A percentile compares a stretch with the other conserved stretches of the same genome.
These are phyloP conservation scores for Teunomyces cretensis DNA, from an alignment of 805 yeast species.

Conservation along the genomic window DNA sequence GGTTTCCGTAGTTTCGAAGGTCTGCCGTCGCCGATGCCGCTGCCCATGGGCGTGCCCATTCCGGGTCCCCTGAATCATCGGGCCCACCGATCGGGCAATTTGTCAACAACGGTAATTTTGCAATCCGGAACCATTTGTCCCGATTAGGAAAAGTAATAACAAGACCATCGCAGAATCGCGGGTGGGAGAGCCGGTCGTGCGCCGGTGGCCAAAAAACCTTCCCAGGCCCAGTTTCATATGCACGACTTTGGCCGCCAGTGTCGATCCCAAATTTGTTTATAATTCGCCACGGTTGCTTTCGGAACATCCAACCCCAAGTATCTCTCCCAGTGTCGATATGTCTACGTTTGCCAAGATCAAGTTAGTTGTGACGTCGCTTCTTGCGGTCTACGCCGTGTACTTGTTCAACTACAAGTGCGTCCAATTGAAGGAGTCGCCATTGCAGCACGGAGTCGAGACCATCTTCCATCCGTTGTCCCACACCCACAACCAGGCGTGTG, in stretches of 20 bases:
- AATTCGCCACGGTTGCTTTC: neutral
- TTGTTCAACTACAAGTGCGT: constrained; percentile 42
- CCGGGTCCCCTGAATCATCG: too few species aligned
- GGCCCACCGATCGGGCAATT: constrained; percentile 1
- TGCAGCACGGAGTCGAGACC: constrained; percentile 28
- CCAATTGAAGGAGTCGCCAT: constrained; percentile 25
- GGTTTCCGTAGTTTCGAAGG: too few species aligned
- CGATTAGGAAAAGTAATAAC: constrained; percentile 2
- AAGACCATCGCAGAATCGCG: too few species aligned
- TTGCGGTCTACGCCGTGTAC: constrained; percentile 35
- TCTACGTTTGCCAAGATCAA: constrained; percentile 17
- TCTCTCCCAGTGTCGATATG: too few species aligned
- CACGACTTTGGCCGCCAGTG: neutral
- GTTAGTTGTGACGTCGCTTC: constrained; percentile 20
- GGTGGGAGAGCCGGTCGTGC: neutral
- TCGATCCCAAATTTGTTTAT: neutral
- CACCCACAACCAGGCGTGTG: constrained; percentile 37
- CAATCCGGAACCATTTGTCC: constrained; percentile 2
- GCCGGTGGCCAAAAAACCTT: neutral
- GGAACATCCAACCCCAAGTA: too few species aligned
- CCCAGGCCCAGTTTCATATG: neutral
- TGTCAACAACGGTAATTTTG: neutral
- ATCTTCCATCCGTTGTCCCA: constrained; percentile 40
- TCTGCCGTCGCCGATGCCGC: too few species aligned
- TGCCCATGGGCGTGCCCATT: too few species aligned